These are phyloP conservation scores for Santalum album DNA, from an alignment of 164 flowering plant species.

Conservation along the genomic window DNA sequence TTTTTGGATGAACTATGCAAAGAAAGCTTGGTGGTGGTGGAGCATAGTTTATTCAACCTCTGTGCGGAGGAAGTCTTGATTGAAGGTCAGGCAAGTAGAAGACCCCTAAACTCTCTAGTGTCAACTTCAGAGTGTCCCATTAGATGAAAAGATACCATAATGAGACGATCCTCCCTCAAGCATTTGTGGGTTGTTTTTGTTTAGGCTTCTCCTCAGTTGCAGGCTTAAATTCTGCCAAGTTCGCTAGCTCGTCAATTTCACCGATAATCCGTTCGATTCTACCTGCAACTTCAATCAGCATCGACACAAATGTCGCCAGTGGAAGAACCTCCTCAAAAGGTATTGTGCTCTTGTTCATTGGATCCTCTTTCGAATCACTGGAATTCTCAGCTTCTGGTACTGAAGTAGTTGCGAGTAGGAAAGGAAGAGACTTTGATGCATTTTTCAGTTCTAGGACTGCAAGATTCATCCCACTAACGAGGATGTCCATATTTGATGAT, in stretches of 20 bases:
- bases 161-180: too few relatives aligned
- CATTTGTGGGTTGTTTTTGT: slow-evolving; percentile 16
- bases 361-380: slow-evolving; percentile 7
- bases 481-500: slow-evolving; percentile 35
- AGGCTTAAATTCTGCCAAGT: slow-evolving; percentile 36
- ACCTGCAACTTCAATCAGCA: slow-evolving; percentile 50
- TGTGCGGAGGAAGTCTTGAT: background rate
- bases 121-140: slow-evolving; percentile 20
- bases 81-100: background rate
- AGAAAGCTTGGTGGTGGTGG: too few relatives aligned
- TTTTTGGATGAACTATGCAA: too few relatives aligned
- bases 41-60: too few relatives aligned
- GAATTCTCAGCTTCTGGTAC: slow-evolving; percentile 6
- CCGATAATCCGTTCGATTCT: slow-evolving; percentile 39
- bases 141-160: too few relatives aligned
- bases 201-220: slow-evolving; percentile 20
- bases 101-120: slow-evolving; percentile 31
- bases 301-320: slow-evolving; percentile 41
- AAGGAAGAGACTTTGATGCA: slow-evolving; percentile 31
- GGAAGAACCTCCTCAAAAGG: slow-evolving; percentile 48
- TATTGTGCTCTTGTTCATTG: background rate
- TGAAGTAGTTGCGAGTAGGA: slow-evolving; percentile 3
- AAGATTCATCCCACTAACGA: slow-evolving; percentile 40
- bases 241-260: slow-evolving; percentile 39
- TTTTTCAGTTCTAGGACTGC: slow-evolving; percentile 42